phyloP scores from a whole-genome alignment of 495 filamentous ascomycete species.

The Penicillium cinerascens region DNA sequence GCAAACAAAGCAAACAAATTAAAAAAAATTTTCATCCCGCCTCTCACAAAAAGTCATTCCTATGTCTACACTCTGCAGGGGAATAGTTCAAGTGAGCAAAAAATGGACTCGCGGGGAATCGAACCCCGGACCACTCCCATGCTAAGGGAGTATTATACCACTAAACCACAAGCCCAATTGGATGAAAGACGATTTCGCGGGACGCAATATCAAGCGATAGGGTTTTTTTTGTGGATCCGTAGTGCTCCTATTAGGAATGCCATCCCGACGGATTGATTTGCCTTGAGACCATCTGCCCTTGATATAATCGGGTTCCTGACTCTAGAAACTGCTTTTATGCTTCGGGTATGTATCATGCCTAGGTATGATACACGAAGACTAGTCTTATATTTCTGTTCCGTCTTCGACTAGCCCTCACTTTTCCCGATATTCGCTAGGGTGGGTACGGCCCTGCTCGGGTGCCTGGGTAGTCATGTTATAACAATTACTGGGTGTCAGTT shows the following conservation, averaged over 20 bases:
- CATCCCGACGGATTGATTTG: slow-evolving; percentile 6
- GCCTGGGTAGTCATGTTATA: no score
- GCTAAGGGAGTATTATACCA: slow-evolving; percentile 46
- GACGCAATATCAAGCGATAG: not conserved
- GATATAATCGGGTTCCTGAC: not conserved
- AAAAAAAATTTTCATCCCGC: not conserved
- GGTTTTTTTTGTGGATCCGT: not conserved
- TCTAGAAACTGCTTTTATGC: not conserved
- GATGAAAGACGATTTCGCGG: not conserved
- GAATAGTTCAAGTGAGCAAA: slow-evolving; percentile 6
- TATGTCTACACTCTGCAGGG: not conserved
- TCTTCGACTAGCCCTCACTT: no score
- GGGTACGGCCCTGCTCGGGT: no score
- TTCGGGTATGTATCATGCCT: no score
- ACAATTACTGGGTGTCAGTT: no score
- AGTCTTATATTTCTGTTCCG: not conserved
- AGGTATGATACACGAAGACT: not conserved
- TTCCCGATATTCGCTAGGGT: no score
- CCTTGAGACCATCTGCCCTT: not conserved
- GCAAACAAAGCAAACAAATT: no score
- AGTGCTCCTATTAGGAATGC: slow-evolving; percentile 3
- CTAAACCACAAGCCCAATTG: slow-evolving; percentile 44
- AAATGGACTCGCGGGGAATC: slow-evolving; percentile 52
- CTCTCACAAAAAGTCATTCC: no score
- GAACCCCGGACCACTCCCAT: slow-evolving; percentile 57